Base-by-base conservation (phyloP, 345 rosid genomes). In the Populus deltoides region DNA sequence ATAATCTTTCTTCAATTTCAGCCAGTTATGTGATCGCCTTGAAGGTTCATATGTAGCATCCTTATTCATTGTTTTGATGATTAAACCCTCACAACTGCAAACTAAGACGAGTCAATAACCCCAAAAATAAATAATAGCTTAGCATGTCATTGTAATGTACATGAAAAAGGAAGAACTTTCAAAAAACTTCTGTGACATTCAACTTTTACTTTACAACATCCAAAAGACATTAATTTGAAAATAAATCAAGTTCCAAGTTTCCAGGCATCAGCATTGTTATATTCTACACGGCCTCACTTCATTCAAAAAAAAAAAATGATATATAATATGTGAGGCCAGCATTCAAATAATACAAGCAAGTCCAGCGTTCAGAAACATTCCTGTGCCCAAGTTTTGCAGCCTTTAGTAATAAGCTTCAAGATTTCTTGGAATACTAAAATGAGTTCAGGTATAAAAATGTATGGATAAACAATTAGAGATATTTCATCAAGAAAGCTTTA, bases 21-120 rank as follows among this genome's bases (percentile, higher is more conserved):
- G 89, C 98, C 99, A 93, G 83, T 93, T 96, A 78, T 86, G 82
- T 1, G 99, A 93, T 79, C 94, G 87, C 89, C 91, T 94, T 39
- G 97, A 92, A 78, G 99, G 99, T 84, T 93, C 99, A 75, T 96
- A 96, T n/a, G 98, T 93, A 78, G 98, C 97, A 85, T 96, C 99
- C 61, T 80, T 89, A 76, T 89, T 80, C 89, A 96, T 65, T 51
- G 98, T 93, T 87, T 96, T 96, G 87, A 96, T 92, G 70, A 96
- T 96, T 79, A 96, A 84, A 77, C 99, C 99, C 87, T 93, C 99
- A 81, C 92, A 93, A 83, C 98, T 93, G 92, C 87, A 89, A 78
- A 75, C 41, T 4, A 85, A 71, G 75, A 77, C 53, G 36, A 41
- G 65, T 63, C 29, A 75, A 12, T 22, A 8, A 77, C 31, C 35